Evolutionary conservation across 306 rosid species (phyloP).

Genomic region (Astragalus membranaceus): DNA sequence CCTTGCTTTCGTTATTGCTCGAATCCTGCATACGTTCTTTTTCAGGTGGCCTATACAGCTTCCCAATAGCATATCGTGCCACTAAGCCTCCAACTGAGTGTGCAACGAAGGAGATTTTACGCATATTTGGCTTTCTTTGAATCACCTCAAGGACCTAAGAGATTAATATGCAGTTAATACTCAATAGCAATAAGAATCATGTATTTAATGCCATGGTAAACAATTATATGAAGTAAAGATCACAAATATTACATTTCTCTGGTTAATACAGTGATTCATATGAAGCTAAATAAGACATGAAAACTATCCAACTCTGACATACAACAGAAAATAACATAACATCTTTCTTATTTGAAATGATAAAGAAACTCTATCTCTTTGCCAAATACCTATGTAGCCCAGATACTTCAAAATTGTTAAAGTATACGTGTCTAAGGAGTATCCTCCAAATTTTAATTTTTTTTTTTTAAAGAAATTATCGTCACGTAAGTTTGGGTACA

Average conservation of each 20-base stretch:
- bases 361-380: not conserved
- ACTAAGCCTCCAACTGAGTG: constrained; percentile 98
- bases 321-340: not conserved
- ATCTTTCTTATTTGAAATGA: constrained; percentile 5
- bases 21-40: constrained; percentile 28
- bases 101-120: constrained; percentile 75
- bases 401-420: not conserved
- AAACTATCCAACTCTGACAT: not conserved
- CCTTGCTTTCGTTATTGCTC: constrained; percentile 25
- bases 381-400: not conserved
- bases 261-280: not conserved
- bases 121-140: constrained; percentile 59
- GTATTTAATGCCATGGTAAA: not conserved
- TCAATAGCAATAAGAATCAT: not conserved
- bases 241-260: constrained; percentile 2
- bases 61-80: constrained; percentile 90
- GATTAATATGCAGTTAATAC: constrained; percentile 11
- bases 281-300: not conserved
- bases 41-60: constrained; percentile 54
- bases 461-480: not conserved
- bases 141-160: constrained; percentile 66
- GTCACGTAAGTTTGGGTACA: not conserved
- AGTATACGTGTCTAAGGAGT: not conserved
- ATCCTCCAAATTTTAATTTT: not conserved
- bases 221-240: not conserved